phyloP scores from a whole-genome alignment of 306 rosid species.

The Pterocarpus macrocarpus region DNA sequence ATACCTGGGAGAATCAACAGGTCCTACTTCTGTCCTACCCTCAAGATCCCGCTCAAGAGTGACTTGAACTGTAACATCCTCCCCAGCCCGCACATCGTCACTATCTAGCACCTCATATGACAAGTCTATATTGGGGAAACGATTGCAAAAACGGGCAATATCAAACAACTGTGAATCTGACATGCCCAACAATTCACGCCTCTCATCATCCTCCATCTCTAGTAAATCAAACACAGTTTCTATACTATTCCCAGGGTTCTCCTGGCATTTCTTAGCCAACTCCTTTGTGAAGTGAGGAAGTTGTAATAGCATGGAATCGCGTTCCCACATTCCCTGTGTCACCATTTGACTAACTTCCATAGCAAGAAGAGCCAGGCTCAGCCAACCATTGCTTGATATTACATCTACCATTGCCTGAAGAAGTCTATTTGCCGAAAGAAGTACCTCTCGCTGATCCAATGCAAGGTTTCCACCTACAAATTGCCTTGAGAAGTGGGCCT shows the following conservation, averaged over 20 bases:
- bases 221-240: conserved; percentile 88
- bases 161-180: conserved; percentile 77
- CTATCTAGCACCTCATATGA: conserved; percentile 71
- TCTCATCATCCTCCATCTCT: conserved; percentile 92
- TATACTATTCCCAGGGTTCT: conserved; percentile 71
- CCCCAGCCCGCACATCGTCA: conserved; percentile 70
- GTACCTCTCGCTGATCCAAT: conserved; percentile 87
- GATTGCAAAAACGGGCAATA: conserved; percentile 82
- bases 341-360: conserved; percentile 99
- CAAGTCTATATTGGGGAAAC: conserved; percentile 87
- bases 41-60: conserved; percentile 84
- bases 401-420: conserved; percentile 98
- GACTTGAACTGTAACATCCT: conserved; percentile 68
- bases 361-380: conserved; percentile 79
- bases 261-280: conserved; percentile 82
- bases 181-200: conserved; percentile 81
- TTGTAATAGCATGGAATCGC: conserved; percentile 92
- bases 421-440: conserved; percentile 81
- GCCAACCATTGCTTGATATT: conserved; percentile 94
- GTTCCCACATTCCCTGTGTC: conserved; percentile 93
- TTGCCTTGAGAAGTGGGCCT: conserved; percentile 95
- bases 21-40: conserved; percentile 72
- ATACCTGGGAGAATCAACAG: conserved; percentile 82
- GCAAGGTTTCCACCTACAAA: conserved; percentile 81
- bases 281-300: conserved; percentile 95